Base-by-base conservation (phyloP, 2,329 filamentous ascomycete species). In the Microthyrium microscopicum region DNA sequence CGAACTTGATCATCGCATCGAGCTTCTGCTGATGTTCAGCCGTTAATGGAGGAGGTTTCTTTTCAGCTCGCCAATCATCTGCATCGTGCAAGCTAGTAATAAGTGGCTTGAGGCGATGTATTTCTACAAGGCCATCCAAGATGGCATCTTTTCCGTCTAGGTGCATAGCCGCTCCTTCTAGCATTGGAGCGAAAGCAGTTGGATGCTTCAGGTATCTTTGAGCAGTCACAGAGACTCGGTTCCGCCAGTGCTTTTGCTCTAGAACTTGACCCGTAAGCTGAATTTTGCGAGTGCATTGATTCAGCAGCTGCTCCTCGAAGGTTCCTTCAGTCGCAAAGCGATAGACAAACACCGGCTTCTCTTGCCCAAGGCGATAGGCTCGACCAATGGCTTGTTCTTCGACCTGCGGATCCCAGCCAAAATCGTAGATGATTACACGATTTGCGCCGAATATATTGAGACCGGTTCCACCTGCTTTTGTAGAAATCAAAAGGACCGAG, bases 311-410 rank as follows among this genome's bases (percentile, higher is more conserved):
- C 26, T 77, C 70, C 50, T 94, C 84, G 43, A 77, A 84, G 0
- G 83, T 89, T 2, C 83, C 84, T 2, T 73, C 80, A 8, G 73
- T 61, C 18, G 84, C 60, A 40, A 94, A 73, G 13, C 78, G 77
- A 54, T 94, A 94, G 2, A 94, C 83, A 47, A 70, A 85, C 1
- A 92, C 84, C 1, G 68, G 64, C 44, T 85, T 89, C 24, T 57
- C 60, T 52, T 94, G 85, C 0, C 84, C 83, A 21, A 94, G 68
- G 1, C 85, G 79, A 52, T 89, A 93, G 0, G 81, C 77, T 34
- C 85, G 69, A 2, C 83, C 85, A 32, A 93, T 71, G 2, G 85
- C 85, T 54, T 94, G 85, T 45, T 84, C 76, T 51, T 93, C 85
- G 48, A 75, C 65, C 4, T 73, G 67, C 0, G 85, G 85, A 41